Base-by-base conservation (phyloP, 2,329 filamentous ascomycete species). In the Pyricularia pennisetigena region DNA sequence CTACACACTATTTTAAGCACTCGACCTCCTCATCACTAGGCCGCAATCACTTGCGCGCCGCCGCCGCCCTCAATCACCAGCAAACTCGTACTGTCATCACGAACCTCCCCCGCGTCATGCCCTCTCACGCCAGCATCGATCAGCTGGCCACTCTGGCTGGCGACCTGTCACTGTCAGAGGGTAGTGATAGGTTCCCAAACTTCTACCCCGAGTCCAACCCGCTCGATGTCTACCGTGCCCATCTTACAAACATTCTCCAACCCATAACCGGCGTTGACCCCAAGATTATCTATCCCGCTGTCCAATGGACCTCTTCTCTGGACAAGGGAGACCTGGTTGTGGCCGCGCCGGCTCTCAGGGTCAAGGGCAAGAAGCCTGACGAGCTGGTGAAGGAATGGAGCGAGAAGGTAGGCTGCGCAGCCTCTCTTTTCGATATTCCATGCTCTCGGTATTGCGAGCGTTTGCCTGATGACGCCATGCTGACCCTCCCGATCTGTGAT, bases 241-340 rank as follows among this genome's bases (percentile, higher is more conserved):
- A 94, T 76, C 86, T 96, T 71, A 88, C 90, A 70, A 83, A 89
- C 61, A 81, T 91, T 65, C 80, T 96, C 59, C 81, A 86, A 41
- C 81, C 86, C 24, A 85, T 93, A 70, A 91, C 90, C 2, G 90
- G 89, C 26, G 89, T 92, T 30, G 89, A 92, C 69, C 77, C 83
- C 41, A 81, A 84, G 68, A 87, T 93, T 73, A 89, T 96, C 75
- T 93, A 91, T 79, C 86, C 87, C 29, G 87, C 88, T 54, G 81
- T 97, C 61, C 86, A 90, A 80, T 94, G 91, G 91, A 94, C 92
- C 5, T 83, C 87, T 70, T 87, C 89, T 54, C 82, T 93, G 26
- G 92, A 95, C 72, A 93, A 94, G 81, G 93, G 93, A 65, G 93
- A 97, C 78, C 80, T 96, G 73, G 86, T 91, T 67, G 79, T 97